phyloP scores from a whole-genome alignment of 208 protist genomes.

The Trypanosoma vivax region DNA sequence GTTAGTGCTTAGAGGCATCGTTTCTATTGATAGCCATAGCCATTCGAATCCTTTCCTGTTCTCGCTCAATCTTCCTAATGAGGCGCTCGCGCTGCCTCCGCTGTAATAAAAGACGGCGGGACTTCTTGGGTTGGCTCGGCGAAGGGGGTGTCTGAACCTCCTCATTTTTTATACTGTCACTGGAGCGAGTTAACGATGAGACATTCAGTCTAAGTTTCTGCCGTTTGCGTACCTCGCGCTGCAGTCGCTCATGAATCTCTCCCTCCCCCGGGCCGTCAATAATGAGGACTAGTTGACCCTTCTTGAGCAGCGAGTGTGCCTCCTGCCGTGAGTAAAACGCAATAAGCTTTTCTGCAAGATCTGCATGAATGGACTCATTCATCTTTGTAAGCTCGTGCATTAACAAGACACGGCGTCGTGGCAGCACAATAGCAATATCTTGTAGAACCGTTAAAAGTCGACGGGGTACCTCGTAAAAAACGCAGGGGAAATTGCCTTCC shows the following conservation, averaged over 20 bases:
- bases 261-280: conserved; percentile 58
- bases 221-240: conserved; percentile 45
- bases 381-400: conserved; percentile 87
- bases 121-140: conserved; percentile 3
- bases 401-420: conserved; percentile 68
- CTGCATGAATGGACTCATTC: conserved; percentile 84
- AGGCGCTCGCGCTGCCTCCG: conserved; percentile 27
- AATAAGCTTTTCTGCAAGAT: conserved; percentile 63
- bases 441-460: conserved; percentile 71
- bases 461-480: conserved; percentile 87
- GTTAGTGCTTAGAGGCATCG: conserved; percentile 28
- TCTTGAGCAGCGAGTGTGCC: conserved; percentile 54
- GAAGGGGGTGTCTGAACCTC: background rate
- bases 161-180: background rate
- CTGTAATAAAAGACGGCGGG: conserved; percentile 13
- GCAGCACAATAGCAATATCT: conserved; percentile 71
- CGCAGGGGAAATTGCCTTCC: conserved; percentile 52
- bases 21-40: conserved; percentile 39
- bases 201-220: conserved; percentile 42
- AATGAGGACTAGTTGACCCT: conserved; percentile 78
- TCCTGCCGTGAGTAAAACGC: conserved; percentile 72
- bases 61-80: conserved; percentile 59
- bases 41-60: conserved; percentile 73
- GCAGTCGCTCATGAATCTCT: conserved; percentile 59
- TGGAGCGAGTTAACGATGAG: conserved; percentile 14